Evolutionary conservation across 2,329 filamentous ascomycete species (phyloP).

Genomic region (Aspergillus sp.): DNA sequence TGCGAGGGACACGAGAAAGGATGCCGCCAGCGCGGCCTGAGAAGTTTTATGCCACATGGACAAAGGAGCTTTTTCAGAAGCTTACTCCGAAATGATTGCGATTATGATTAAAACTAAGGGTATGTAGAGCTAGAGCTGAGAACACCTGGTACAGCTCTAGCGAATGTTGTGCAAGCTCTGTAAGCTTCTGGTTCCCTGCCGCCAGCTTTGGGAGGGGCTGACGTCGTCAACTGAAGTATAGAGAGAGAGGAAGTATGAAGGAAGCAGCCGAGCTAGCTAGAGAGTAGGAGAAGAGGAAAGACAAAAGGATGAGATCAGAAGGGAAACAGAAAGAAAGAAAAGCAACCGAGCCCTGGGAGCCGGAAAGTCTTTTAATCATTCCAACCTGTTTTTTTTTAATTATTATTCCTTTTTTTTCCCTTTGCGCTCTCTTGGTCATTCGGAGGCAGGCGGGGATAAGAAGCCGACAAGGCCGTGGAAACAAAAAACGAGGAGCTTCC

Average conservation of each 20-base stretch:
- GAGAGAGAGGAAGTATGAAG: too few relatives aligned
- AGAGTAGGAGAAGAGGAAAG: background rate
- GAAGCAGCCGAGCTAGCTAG: too few relatives aligned
- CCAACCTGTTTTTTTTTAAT: conserved; percentile 1
- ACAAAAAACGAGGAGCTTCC: conserved; percentile 7
- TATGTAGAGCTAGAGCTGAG: too few relatives aligned
- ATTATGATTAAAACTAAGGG: background rate
- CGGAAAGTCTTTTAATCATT: background rate
- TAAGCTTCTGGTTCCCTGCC: too few relatives aligned
- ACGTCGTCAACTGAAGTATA: too few relatives aligned
- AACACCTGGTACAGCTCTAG: too few relatives aligned
- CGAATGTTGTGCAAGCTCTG: too few relatives aligned
- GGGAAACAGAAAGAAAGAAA: conserved; percentile 1
- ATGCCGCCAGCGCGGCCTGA: conserved; percentile 22
- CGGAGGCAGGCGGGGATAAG: conserved; percentile 21
- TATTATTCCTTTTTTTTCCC: background rate
- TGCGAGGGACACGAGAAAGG: conserved; percentile 24
- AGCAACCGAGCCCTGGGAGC: conserved; percentile 3
- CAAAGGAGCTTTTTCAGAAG: background rate
- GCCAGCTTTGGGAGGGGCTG: too few relatives aligned
- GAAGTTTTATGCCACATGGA: conserved; percentile 21
- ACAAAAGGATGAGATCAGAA: background rate
- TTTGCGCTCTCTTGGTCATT: background rate
- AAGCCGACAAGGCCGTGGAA: conserved; percentile 22
- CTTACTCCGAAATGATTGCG: background rate